Evolutionary conservation across 106 monocot genomes (phyloP), one percentile per base, ranked within the genome.

Genomic region (Apostasia ramifera): DNA sequence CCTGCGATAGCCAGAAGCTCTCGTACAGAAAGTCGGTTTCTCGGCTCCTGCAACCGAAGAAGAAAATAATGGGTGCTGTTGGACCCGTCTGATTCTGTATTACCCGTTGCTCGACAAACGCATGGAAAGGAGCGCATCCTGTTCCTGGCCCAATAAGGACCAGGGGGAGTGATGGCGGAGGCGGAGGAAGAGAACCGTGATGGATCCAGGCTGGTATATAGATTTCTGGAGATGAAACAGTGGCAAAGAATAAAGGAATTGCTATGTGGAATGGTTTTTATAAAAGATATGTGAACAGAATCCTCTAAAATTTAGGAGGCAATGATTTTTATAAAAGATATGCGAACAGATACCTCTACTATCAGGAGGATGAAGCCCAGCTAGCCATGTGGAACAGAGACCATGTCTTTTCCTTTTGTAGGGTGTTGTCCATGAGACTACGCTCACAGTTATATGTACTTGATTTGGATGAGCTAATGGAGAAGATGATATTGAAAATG

Each of bases 401-500:
- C 92, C 97, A 13, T 49, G 70, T 4, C 86, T 73, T 57, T 77
- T 81, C 66, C 97, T 86, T 72, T 87, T 92, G 79, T 85, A 89
- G 62, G 95, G 92, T 59, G 86, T 97, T 44, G 6, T 77, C 81
- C 82, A 89, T 51, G 82, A 75, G 9, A 95, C 88, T 46, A 86
- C 80, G 66, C 79, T 92, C 55, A 97, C 97, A 8, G 97, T 97
- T 54, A 92, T 66, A 77, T 92, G 92, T 44, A 97, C 81, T 76
- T 89, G 84, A 53, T 78, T 72, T 49, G 86, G 89, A 74, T 97
- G 86, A 37, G 81, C 82, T 53, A 83, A 72, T 56, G 89, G 97
- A 37, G 97, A 97, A 42, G 97, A 97, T 56, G 89, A 92, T 39
- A 97, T 97, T 39, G 97, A 97, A 83, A 97, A 97, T 70, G 86